A percentile compares a stretch with the other conserved stretches of the same genome.
These are phyloP conservation scores for Colletotrichum theobromicola DNA, from an alignment of 2,329 filamentous ascomycete genomes.

Conservation along the genomic window DNA sequence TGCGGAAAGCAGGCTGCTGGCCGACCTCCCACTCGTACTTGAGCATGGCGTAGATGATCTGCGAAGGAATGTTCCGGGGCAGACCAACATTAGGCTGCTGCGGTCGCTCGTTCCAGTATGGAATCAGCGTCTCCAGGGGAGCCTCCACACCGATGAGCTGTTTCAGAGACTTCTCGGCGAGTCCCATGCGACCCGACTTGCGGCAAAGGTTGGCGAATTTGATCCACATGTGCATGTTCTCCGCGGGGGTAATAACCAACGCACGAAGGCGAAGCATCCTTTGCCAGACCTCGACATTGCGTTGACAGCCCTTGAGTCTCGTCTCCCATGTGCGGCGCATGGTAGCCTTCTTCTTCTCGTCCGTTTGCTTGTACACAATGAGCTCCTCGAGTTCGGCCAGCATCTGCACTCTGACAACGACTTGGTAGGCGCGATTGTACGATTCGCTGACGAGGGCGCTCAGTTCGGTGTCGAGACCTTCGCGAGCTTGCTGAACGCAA, in stretches of 20 bases:
- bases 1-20: constrained; percentile 56
- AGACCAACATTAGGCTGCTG: constrained; percentile 33
- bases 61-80: constrained; percentile 64
- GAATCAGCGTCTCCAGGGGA: constrained; percentile 64
- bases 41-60: constrained; percentile 93
- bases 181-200: constrained; percentile 91
- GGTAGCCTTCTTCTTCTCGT: constrained; percentile 85
- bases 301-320: constrained; percentile 90
- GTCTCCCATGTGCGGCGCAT: constrained; percentile 97
- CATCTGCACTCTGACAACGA: constrained; percentile 99
- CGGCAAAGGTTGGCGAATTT: constrained; percentile 98
- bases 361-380: constrained; percentile 95
- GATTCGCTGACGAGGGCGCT: constrained; percentile 97
- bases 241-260: constrained; percentile 86
- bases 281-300: constrained; percentile 98
- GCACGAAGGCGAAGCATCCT: constrained; percentile 95
- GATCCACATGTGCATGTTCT: constrained; percentile 99
- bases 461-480: constrained; percentile 93
- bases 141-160: constrained; percentile 80
- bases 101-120: constrained; percentile 58
- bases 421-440: constrained; percentile 95
- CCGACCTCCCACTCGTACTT: constrained; percentile 96
- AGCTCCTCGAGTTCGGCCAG: constrained; percentile 97
- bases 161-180: constrained; percentile 94
- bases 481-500: constrained; percentile 89